These are phyloP conservation scores for Adansonia gregorii DNA, from an alignment of 441 rosid genomes.

Conservation along the genomic window DNA sequence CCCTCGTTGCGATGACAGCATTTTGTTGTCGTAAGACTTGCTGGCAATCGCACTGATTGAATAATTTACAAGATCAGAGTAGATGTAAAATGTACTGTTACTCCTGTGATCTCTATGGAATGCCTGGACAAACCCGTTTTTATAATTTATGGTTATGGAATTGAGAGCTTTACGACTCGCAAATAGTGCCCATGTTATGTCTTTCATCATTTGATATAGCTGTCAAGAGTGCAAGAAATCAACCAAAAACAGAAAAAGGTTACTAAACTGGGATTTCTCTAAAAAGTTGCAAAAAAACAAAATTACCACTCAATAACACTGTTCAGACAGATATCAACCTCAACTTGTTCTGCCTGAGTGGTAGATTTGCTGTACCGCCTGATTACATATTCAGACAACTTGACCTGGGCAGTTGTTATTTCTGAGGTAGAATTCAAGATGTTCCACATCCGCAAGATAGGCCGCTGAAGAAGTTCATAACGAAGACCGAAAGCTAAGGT, in stretches of 20 bases:
- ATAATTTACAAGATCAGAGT: constrained; percentile 88
- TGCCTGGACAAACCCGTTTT: constrained; percentile 97
- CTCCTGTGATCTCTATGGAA: constrained; percentile 94
- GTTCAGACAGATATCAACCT: constrained; percentile 45
- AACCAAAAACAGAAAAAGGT: constrained; percentile 14
- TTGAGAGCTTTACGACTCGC: constrained; percentile 90
- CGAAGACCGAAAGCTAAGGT: constrained; percentile 86
- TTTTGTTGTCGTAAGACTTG: constrained; percentile 41
- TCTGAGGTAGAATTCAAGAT: constrained; percentile 91
- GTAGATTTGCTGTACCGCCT: constrained; percentile 62
- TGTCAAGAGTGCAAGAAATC: constrained; percentile 34
- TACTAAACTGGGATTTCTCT: neutral
- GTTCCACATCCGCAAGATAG: constrained; percentile 94
- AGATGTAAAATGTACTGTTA: constrained; percentile 85
- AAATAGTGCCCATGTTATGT: constrained; percentile 93
- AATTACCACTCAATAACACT: neutral
- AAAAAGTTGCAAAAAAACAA: neutral
- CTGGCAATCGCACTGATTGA: constrained; percentile 53
- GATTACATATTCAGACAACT: constrained; percentile 84
- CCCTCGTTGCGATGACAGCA: constrained; percentile 50
- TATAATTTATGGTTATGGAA: constrained; percentile 88
- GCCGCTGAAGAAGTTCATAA: constrained; percentile 93
- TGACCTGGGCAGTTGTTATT: constrained; percentile 90
- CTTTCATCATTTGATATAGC: constrained; percentile 92
- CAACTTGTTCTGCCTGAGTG: constrained; percentile 82